These are phyloP conservation scores for Leccinum pachyderme DNA, from an alignment of 1,284 basidiomycete species.

Conservation along the genomic window DNA sequence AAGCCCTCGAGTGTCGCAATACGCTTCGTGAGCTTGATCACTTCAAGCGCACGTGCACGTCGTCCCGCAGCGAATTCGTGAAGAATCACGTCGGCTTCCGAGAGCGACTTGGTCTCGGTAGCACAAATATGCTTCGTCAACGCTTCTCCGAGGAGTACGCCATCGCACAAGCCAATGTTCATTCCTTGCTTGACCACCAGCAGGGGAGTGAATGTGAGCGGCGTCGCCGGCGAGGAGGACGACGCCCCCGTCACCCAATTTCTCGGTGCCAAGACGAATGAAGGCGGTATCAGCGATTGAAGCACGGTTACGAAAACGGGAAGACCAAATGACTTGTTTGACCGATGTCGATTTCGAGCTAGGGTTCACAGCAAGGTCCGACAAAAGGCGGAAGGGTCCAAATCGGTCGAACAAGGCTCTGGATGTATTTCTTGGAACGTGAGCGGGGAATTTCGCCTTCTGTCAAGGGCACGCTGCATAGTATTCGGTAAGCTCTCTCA, in stretches of 20 bases:
- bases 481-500: slow-evolving; percentile 34
- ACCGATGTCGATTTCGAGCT: not conserved
- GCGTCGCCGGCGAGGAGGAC: slow-evolving; percentile 41
- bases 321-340: slow-evolving; percentile 31
- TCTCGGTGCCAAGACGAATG: not conserved
- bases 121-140: slow-evolving; percentile 19
- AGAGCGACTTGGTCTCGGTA: not conserved
- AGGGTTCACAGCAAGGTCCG: not conserved
- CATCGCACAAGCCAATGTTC: slow-evolving; percentile 48
- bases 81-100: not conserved
- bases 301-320: slow-evolving; percentile 38
- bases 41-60: not conserved
- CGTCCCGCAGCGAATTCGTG: not conserved
- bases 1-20: not conserved
- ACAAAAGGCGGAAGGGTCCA: slow-evolving; percentile 12
- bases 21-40: not conserved
- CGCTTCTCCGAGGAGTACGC: slow-evolving; percentile 32
- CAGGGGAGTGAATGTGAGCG: slow-evolving; percentile 44
- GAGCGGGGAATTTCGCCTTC: slow-evolving; percentile 29
- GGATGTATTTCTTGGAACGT: slow-evolving; percentile 36
- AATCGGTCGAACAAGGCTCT: slow-evolving; percentile 34
- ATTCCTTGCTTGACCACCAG: slow-evolving; percentile 48
- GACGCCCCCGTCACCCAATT: not conserved
- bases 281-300: slow-evolving; percentile 33
- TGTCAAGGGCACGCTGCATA: slow-evolving; percentile 30